phyloP scores from a whole-genome alignment of 805 yeast species.

The Helenozyma baotianmanensis region DNA sequence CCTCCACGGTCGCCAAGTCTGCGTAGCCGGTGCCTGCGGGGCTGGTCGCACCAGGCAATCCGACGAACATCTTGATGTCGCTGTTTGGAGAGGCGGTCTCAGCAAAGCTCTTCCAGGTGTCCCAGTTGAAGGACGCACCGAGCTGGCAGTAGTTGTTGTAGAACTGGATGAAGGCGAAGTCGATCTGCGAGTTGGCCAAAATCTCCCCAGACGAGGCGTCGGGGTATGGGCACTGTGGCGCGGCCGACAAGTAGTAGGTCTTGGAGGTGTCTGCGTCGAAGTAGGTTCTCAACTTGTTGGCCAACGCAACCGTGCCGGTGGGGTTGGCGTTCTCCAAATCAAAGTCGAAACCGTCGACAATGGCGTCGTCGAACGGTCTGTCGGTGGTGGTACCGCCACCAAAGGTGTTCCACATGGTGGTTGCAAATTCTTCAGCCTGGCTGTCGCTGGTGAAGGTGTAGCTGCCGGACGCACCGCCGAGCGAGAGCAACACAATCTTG shows the following conservation, averaged over 20 bases:
- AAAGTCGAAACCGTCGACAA: slow-evolving; percentile 67
- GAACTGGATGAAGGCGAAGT: slow-evolving; percentile 82
- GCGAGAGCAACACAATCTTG: slow-evolving; percentile 11
- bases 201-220: slow-evolving; percentile 50
- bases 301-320: slow-evolving; percentile 62
- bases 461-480: slow-evolving; percentile 53
- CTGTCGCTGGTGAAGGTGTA: slow-evolving; percentile 50
- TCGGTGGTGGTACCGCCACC: slow-evolving; percentile 32
- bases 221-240: slow-evolving; percentile 90
- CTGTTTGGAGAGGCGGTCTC: slow-evolving; percentile 55
- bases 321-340: slow-evolving; percentile 58
- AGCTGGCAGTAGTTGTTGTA: slow-evolving; percentile 79
- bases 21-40: slow-evolving; percentile 60
- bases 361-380: slow-evolving; percentile 39
- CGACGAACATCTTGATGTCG: slow-evolving; percentile 65
- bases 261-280: slow-evolving; percentile 32
- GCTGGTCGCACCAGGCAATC: slow-evolving; percentile 53
- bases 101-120: slow-evolving; percentile 70
- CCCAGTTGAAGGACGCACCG: slow-evolving; percentile 50
- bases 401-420: slow-evolving; percentile 36
- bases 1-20: slow-evolving; percentile 16
- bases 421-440: slow-evolving; percentile 55
- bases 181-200: slow-evolving; percentile 53
- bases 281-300: slow-evolving; percentile 19
- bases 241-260: slow-evolving; percentile 73